Evolutionary conservation across 2,329 filamentous ascomycete species (phyloP).

Genomic region (Tolypocladium nubicola): DNA sequence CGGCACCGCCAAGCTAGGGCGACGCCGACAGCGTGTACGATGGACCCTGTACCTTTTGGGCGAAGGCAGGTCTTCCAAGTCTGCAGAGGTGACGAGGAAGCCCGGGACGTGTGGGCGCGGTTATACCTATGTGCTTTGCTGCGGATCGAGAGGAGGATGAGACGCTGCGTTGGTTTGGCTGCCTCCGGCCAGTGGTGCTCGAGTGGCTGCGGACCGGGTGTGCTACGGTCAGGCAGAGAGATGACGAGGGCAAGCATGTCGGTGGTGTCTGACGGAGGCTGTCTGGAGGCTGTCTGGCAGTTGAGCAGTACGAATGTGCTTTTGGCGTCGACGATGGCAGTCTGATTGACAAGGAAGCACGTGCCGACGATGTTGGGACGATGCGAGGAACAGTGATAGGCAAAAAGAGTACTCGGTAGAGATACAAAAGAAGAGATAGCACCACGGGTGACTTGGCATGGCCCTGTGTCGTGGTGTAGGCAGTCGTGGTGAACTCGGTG

Average conservation of each 20-base stretch:
- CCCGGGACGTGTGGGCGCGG: neutral
- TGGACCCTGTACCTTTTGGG: neutral
- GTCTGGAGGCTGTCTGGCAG: neutral
- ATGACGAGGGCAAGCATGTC: neutral
- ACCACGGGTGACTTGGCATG: neutral
- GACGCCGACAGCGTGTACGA: neutral
- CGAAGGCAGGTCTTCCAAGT: neutral
- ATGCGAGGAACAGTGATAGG: neutral
- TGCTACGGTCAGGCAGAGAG: neutral
- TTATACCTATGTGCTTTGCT: neutral
- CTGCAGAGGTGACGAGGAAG: neutral
- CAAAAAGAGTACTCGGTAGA: neutral
- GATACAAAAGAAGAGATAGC: neutral
- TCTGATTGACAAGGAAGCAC: neutral
- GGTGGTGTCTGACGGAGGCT: neutral
- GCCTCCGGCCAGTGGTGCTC: neutral
- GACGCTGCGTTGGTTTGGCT: neutral
- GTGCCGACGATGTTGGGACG: neutral
- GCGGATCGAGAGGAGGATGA: neutral
- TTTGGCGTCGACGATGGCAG: neutral
- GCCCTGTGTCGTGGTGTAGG: too few relatives aligned
- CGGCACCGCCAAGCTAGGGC: slow-evolving; percentile 4
- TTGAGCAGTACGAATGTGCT: neutral
- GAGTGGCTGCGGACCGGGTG: neutral
- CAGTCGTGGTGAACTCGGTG: too few relatives aligned